Percentiles rank a stretch among this genome's conserved stretches.
phyloP scores from a whole-genome alignment of 768 basidiomycete species.

The Lentinula aciculospora region DNA sequence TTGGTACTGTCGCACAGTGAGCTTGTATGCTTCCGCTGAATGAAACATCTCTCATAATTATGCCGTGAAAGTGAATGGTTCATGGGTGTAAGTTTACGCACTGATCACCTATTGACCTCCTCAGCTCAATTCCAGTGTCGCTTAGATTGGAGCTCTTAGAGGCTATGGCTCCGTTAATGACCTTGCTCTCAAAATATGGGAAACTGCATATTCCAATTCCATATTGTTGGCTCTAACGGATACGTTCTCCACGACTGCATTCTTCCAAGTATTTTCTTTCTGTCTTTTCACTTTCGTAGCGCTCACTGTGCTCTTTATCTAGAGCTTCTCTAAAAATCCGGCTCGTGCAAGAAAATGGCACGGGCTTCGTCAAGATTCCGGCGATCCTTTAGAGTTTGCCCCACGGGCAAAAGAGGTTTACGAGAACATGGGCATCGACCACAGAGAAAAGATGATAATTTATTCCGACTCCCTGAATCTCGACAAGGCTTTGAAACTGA shows the following conservation, averaged over 20 bases:
- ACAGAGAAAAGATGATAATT: conserved; percentile 61
- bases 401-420: conserved; percentile 70
- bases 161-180: conserved; percentile 79
- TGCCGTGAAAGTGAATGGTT: conserved; percentile 69
- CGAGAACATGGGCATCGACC: conserved; percentile 61
- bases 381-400: conserved; percentile 82
- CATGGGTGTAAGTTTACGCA: conserved; percentile 60
- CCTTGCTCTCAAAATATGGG: conserved; percentile 81
- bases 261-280: conserved; percentile 62
- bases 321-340: conserved; percentile 57
- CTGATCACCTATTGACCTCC: conserved; percentile 1
- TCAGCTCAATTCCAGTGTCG: background rate
- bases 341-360: conserved; percentile 68
- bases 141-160: conserved; percentile 72
- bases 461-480: conserved; percentile 81
- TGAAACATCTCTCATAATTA: background rate
- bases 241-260: conserved; percentile 85
- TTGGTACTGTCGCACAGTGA: conserved; percentile 87
- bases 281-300: background rate
- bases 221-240: conserved; percentile 84
- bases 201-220: conserved; percentile 56
- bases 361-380: conserved; percentile 89
- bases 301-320: background rate
- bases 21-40: conserved; percentile 20
- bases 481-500: conserved; percentile 62